phyloP scores from a whole-genome alignment of 768 basidiomycete species.

The Boletus tomentosulus region DNA sequence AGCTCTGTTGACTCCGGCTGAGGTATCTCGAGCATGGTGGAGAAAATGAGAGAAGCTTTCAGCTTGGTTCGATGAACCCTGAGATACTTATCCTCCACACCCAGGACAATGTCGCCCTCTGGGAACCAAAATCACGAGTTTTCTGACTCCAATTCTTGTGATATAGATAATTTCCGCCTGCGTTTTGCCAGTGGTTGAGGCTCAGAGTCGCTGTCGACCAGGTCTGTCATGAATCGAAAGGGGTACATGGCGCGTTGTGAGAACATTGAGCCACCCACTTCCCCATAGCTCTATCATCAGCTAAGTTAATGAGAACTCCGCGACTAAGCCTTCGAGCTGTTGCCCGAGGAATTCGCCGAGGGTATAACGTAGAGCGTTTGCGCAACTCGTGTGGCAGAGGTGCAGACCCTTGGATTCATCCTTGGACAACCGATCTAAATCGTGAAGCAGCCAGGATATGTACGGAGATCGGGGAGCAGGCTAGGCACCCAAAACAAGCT shows the following conservation, averaged over 20 bases:
- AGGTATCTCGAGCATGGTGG: slow-evolving; percentile 35
- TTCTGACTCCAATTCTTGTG: not conserved
- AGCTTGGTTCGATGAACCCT: slow-evolving; percentile 23
- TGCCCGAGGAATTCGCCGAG: slow-evolving; percentile 1
- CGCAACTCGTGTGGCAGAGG: not conserved
- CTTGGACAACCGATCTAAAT: slow-evolving; percentile 12
- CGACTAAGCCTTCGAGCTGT: no score
- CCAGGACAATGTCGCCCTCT: slow-evolving; percentile 36
- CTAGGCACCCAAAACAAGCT: no score
- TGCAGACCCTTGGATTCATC: not conserved
- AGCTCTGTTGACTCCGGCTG: slow-evolving; percentile 28
- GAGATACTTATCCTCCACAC: slow-evolving; percentile 18
- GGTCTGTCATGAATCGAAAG: not conserved
- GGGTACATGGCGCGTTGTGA: no score
- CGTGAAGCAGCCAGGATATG: slow-evolving; percentile 20
- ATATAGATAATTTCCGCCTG: not conserved
- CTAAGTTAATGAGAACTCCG: no score
- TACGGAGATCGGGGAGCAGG: slow-evolving; percentile 8
- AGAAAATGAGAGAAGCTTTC: slow-evolving; percentile 23
- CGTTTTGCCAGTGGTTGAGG: slow-evolving; percentile 6
- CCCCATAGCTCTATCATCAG: no score
- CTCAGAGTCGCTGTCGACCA: not conserved
- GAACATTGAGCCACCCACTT: no score
- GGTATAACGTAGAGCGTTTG: not conserved
- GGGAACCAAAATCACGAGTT: slow-evolving; percentile 25